Evolutionary conservation across 139 green algal species (phyloP).

Genomic region (Tetradesmus lagerheimii): DNA sequence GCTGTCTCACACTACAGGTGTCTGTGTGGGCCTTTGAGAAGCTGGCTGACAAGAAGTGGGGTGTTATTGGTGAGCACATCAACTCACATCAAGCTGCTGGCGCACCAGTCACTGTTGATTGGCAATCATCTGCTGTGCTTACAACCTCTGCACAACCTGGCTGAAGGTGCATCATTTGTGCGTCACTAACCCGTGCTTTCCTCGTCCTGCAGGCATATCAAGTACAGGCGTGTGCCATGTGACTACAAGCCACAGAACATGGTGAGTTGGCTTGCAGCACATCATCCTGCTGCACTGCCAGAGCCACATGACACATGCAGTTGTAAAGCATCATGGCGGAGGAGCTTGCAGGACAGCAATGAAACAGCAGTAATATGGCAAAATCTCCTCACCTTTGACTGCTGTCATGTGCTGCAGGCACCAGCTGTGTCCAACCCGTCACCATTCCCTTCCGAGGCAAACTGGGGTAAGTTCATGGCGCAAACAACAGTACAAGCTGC

Average conservation of each 20-base stretch:
- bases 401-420: neutral
- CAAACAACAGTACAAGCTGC: too few species aligned
- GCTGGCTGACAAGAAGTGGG: slow-evolving; percentile 63
- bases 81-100: neutral
- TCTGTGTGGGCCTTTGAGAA: slow-evolving; percentile 51
- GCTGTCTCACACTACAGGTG: slow-evolving; percentile 13
- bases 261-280: neutral
- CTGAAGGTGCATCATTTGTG: neutral
- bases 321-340: too few species aligned
- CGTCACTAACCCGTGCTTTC: neutral
- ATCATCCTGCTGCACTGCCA: too few species aligned
- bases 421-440: neutral
- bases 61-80: slow-evolving; percentile 53
- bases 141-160: neutral
- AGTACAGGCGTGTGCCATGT: slow-evolving; percentile 42
- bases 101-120: neutral
- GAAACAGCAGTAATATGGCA: too few species aligned
- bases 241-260: slow-evolving; percentile 18
- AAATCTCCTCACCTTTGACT: neutral
- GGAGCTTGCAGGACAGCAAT: too few species aligned
- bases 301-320: too few species aligned
- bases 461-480: slow-evolving; percentile 31
- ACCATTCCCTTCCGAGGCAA: neutral
- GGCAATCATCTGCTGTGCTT: too few species aligned
- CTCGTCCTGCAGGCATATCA: slow-evolving; percentile 10